Base-by-base conservation (phyloP, 2,329 filamentous ascomycete species). In the Botrytis byssoidea region DNA sequence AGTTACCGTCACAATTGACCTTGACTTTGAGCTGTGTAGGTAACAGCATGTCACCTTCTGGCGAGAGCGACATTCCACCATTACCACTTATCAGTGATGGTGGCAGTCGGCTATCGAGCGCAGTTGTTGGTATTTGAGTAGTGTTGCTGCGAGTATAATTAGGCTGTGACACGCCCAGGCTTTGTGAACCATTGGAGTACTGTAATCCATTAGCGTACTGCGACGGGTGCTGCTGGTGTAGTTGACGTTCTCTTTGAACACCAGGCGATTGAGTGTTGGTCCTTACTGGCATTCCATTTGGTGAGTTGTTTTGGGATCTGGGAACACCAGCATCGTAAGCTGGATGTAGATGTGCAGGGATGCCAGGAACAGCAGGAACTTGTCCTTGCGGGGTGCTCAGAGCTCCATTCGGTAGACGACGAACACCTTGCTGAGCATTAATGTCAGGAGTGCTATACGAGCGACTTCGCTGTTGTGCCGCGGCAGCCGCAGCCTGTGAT, bases 401-500 rank as follows among this genome's bases (percentile, higher is more conserved):
- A 85, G 81, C 85, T 87, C 81, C 83, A 82, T 88, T 88, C 76
- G 86, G 84, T 22, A 78, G 73, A 80, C 89, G 85, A 76, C 90
- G 65, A 35, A 67, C 66, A 25, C 66, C 86, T 80, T 87, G 87
- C 76, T 88, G 87, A 71, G 88, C 91, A 77, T 97, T 93, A 78
- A 97, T 97, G 81, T 98, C 95, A 12, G 96, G 95, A 76, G 95
- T 98, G 84, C 95, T 98, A 80, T 97, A 97, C 55, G 95, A 97
- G 76, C 96, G 89, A 83, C 93, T 91, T 77, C 94, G 88, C 80
- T 92, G 90, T 81, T 93, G 91, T 76, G 80, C 76, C 68, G 75
- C 73, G 73, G 73, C 77, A 79, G 88, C 73, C 73, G 73, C 77
- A 79, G 88, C 83, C 40, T 67, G 64, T 76, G 86, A 83, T 74